Percentiles rank a stretch among this genome's conserved stretches.
Evolutionary conservation across 2,329 filamentous ascomycete species (phyloP).

Genomic region (Helicocarpus griseus): DNA sequence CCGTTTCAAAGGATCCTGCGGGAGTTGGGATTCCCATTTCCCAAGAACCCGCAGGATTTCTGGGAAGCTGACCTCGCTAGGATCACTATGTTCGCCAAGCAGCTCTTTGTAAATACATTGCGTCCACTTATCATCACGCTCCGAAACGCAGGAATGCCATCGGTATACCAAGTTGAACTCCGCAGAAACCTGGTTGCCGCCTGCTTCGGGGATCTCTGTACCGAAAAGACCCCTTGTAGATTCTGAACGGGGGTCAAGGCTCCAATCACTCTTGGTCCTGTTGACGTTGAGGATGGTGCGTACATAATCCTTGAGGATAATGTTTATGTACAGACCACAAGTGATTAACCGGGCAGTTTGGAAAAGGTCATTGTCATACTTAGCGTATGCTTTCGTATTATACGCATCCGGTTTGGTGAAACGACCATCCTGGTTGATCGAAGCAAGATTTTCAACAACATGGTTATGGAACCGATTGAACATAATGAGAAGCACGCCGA

Average conservation of each 20-base stretch:
- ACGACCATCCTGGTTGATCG: constrained; percentile 35
- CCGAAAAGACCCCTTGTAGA: constrained; percentile 16
- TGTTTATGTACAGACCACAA: constrained; percentile 25
- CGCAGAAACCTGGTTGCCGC: constrained; percentile 42
- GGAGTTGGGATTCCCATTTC: constrained; percentile 47
- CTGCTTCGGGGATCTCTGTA: constrained; percentile 28
- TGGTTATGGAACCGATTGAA: constrained; percentile 34
- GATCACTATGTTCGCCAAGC: constrained; percentile 11
- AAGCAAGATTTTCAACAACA: constrained; percentile 25
- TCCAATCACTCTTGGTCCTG: constrained; percentile 32
- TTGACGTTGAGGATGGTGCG: constrained; percentile 27
- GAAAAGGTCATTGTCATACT: constrained; percentile 27
- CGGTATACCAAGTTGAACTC: constrained; percentile 48
- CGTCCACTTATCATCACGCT: constrained; percentile 64
- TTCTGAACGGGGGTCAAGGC: constrained; percentile 34
- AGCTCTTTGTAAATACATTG: constrained; percentile 47
- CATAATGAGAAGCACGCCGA: constrained; percentile 25
- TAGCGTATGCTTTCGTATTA: constrained; percentile 30
- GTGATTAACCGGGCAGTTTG: constrained; percentile 25
- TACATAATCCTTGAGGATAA: constrained; percentile 27
- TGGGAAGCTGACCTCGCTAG: constrained; percentile 20
- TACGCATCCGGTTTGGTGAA: constrained; percentile 20
- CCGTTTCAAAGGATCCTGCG: constrained; percentile 52
- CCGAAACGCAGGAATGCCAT: constrained; percentile 55
- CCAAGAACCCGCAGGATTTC: constrained; percentile 39